A percentile compares a stretch with the other conserved stretches of the same genome.
phyloP scores from a whole-genome alignment of 1,139 yeast species.

The Lodderomyces beijingensis region DNA sequence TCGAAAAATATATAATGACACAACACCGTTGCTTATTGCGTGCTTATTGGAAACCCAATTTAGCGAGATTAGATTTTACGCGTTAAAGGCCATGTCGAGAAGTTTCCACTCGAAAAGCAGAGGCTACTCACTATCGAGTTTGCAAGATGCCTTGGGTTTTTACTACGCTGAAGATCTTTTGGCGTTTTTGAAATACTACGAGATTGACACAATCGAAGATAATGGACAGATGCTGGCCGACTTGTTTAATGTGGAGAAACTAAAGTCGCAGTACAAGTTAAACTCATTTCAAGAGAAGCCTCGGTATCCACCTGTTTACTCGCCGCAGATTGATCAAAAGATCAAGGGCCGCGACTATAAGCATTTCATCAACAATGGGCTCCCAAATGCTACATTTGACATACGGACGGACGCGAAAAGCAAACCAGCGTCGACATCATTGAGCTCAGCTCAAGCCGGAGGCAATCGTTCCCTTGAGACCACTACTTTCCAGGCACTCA shows the following conservation, averaged over 20 bases:
- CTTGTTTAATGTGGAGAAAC: conserved; percentile 47
- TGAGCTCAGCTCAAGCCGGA: too few relatives aligned
- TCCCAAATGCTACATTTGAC: conserved; percentile 18
- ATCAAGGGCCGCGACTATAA: conserved; percentile 29
- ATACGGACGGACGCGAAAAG: conserved; percentile 5
- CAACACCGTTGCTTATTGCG: conserved; percentile 65
- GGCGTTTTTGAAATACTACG: conserved; percentile 61
- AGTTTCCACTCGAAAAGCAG: conserved; percentile 70
- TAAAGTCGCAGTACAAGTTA: conserved; percentile 40
- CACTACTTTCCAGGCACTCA: too few relatives aligned
- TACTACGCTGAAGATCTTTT: conserved; percentile 51
- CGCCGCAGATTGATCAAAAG: conserved; percentile 49
- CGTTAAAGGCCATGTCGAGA: conserved; percentile 63
- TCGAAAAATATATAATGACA: conserved; percentile 40
- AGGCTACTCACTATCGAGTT: conserved; percentile 49
- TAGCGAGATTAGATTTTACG: conserved; percentile 74
- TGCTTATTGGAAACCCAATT: conserved; percentile 79
- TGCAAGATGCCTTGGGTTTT: conserved; percentile 59
- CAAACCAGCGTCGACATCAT: too few relatives aligned
- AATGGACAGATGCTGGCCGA: conserved; percentile 43
- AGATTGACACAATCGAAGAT: conserved; percentile 44
- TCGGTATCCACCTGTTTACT: conserved; percentile 54
- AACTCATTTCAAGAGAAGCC: conserved; percentile 42
- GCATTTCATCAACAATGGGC: conserved; percentile 37
- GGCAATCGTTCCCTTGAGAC: too few relatives aligned